A percentile compares a stretch with the other conserved stretches of the same genome.
phyloP scores from a whole-genome alignment of 2,329 filamentous ascomycete species.

The Teratosphaeria pseudoeucalypti region DNA sequence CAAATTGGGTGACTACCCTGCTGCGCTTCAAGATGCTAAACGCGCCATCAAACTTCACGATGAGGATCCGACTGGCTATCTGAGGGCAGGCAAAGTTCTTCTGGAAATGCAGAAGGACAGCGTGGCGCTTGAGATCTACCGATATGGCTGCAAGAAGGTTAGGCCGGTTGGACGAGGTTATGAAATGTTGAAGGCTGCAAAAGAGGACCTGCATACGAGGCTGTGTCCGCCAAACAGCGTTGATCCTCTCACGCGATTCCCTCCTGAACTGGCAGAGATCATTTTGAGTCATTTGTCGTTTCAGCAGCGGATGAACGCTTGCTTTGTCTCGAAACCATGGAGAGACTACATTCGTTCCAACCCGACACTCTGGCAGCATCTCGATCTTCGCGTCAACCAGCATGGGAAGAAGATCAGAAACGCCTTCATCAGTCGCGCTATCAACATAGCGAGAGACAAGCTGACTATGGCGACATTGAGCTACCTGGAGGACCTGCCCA shows the following conservation, averaged over 20 bases:
- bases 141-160: constrained; percentile 46
- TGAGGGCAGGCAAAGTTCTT: constrained; percentile 43
- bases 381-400: constrained; percentile 42
- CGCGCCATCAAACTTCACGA: constrained; percentile 44
- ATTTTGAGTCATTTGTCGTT: constrained; percentile 45
- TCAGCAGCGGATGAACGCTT: constrained; percentile 35
- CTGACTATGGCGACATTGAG: constrained; percentile 27
- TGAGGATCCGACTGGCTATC: constrained; percentile 46
- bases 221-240: constrained; percentile 33
- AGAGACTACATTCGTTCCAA: constrained; percentile 38
- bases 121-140: constrained; percentile 47
- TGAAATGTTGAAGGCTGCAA: constrained; percentile 25
- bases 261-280: constrained; percentile 43
- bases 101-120: constrained; percentile 40
- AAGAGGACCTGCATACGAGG: constrained; percentile 35
- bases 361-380: constrained; percentile 39
- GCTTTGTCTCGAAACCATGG: constrained; percentile 49
- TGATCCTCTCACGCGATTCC: constrained; percentile 45
- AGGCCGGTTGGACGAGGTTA: constrained; percentile 28
- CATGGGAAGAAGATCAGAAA: constrained; percentile 28
- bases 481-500: constrained; percentile 30
- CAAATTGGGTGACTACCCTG: constrained; percentile 40
- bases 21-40: constrained; percentile 47
- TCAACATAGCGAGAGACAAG: constrained; percentile 29
- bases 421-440: constrained; percentile 32